Percentiles rank a stretch among this genome's conserved stretches.
Conservation (phyloP, 1,284 basidiomycete genomes). For the Polyporus tsugae region DNA sequence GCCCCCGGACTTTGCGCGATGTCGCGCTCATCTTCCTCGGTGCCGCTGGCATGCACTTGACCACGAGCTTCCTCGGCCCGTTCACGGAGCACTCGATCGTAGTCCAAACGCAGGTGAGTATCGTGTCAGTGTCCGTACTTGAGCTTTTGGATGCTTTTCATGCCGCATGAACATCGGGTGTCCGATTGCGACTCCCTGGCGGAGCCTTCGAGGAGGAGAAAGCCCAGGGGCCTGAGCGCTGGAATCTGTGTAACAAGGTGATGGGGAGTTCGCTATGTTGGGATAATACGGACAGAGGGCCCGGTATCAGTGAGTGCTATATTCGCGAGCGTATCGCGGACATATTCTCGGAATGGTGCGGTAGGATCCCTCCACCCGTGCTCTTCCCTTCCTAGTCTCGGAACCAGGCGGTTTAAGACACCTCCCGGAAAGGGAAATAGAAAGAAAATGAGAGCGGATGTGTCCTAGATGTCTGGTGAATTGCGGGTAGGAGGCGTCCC, state of each 20-base stretch:
- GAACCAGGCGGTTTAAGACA: neutral
- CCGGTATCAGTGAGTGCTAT: neutral
- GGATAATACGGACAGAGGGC: neutral
- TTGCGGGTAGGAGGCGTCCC: too few relatives aligned
- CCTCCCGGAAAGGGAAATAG: too few relatives aligned
- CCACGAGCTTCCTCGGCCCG: conserved; percentile 48
- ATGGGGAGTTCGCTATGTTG: neutral
- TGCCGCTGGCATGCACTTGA: conserved; percentile 59
- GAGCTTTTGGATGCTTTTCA: neutral
- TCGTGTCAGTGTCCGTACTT: neutral
- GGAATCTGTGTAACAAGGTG: neutral
- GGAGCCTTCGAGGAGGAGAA: neutral
- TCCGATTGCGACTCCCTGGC: neutral
- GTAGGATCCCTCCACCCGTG: neutral
- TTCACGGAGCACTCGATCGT: conserved; percentile 45
- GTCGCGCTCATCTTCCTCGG: conserved; percentile 59
- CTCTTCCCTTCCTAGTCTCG: neutral
- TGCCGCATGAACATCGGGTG: neutral
- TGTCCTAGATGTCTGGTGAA: too few relatives aligned
- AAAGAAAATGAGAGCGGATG: too few relatives aligned
- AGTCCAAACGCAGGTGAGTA: conserved; percentile 45
- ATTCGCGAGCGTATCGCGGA: neutral
- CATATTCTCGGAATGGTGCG: neutral
- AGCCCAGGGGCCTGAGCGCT: neutral
- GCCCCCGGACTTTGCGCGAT: conserved; percentile 50